Percentiles rank a stretch among this genome's conserved stretches.
phyloP scores from a whole-genome alignment of 176 grass and related monocot genomes.

The Melocanna baccifera region DNA sequence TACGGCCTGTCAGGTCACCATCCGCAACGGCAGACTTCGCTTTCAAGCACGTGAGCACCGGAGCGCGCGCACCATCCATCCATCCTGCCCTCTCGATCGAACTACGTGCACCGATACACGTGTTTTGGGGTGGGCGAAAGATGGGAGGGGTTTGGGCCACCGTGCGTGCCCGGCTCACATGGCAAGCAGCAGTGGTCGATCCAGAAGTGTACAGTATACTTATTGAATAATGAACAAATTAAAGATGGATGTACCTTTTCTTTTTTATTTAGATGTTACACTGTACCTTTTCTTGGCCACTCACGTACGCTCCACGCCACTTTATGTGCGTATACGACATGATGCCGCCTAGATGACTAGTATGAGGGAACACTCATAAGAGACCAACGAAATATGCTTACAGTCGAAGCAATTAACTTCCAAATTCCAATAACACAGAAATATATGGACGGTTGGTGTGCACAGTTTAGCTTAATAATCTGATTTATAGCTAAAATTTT shows the following conservation, averaged over 20 bases:
- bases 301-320: neutral
- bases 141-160: neutral
- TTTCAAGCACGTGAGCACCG: neutral
- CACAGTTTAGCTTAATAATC: no score
- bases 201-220: neutral
- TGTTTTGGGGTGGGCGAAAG: neutral
- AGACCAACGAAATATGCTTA: slow-evolving; percentile 18
- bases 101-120: no score
- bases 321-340: neutral
- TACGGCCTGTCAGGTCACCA: neutral
- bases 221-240: neutral
- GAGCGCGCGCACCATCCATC: no score
- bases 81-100: no score
- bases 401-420: slow-evolving; percentile 22
- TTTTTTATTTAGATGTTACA: neutral
- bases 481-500: no score
- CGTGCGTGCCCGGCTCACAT: slow-evolving; percentile 27
- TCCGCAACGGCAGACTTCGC: neutral
- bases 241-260: neutral
- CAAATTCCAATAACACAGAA: neutral
- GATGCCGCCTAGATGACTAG: neutral
- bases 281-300: neutral
- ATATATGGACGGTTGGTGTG: no score
- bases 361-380: neutral
- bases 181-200: neutral